Conservation (phyloP, 306 rosid species). For the Luffa aegyptiaca region DNA sequence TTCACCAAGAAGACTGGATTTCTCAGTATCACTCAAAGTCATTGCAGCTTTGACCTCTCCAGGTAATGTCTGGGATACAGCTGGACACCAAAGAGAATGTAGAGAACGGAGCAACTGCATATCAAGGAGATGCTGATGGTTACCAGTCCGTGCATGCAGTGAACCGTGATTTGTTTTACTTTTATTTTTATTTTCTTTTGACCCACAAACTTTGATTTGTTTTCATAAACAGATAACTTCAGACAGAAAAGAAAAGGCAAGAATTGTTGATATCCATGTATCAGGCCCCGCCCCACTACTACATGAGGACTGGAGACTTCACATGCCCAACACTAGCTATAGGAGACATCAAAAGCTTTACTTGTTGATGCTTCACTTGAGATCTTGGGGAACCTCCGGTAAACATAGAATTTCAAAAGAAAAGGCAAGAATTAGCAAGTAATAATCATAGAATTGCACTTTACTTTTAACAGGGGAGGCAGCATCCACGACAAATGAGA, state of each 20-base stretch:
- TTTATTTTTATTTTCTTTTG: not conserved
- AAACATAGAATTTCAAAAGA: not conserved
- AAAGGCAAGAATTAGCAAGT: not conserved
- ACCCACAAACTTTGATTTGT: not conserved
- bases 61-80: conserved; percentile 60
- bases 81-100: conserved; percentile 89
- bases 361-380: not conserved
- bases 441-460: not conserved
- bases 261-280: not conserved
- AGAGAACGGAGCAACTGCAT: conserved; percentile 73
- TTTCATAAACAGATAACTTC: not conserved
- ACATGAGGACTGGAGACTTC: not conserved
- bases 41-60: conserved; percentile 79
- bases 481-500: conserved; percentile 93
- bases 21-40: conserved; percentile 72
- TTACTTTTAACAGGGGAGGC: conserved; percentile 83
- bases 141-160: not conserved
- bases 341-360: not conserved
- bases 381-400: not conserved
- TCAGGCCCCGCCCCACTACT: not conserved
- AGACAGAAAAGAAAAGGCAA: not conserved
- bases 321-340: not conserved
- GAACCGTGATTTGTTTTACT: not conserved
- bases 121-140: conserved; percentile 12
- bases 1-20: conserved; percentile 84